phyloP scores from a whole-genome alignment of 2,329 filamentous ascomycete genomes.

The Colletotrichum tanaceti region DNA sequence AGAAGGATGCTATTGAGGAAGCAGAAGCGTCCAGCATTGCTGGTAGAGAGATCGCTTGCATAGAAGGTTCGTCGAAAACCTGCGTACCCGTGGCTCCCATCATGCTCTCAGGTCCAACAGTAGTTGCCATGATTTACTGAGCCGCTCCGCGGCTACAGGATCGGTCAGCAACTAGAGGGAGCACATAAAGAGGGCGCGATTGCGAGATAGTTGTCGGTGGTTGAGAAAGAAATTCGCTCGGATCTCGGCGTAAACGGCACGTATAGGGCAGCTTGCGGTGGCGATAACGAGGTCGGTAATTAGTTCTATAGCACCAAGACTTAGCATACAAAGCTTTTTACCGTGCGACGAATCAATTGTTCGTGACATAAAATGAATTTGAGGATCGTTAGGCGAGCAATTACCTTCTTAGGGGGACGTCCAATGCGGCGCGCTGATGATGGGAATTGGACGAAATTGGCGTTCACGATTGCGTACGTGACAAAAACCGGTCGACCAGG shows the following conservation, averaged over 20 bases:
- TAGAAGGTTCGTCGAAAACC: constrained; percentile 39
- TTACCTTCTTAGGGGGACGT: constrained; percentile 25
- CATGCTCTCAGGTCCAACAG: constrained; percentile 53
- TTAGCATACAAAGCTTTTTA: constrained; percentile 13
- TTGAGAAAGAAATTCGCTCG: constrained; percentile 27
- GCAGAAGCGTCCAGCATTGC: constrained; percentile 47
- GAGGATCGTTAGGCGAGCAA: background rate
- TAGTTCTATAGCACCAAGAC: constrained; percentile 28
- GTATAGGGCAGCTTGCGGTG: constrained; percentile 14
- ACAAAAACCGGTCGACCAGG: constrained; percentile 37
- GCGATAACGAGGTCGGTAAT: constrained; percentile 28
- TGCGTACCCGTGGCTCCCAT: constrained; percentile 44
- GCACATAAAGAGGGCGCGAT: constrained; percentile 54
- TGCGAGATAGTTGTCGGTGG: constrained; percentile 34
- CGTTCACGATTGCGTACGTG: constrained; percentile 37
- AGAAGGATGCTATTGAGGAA: constrained; percentile 42
- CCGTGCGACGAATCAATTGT: background rate
- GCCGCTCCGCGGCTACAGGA: constrained; percentile 63
- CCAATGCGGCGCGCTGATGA: constrained; percentile 34
- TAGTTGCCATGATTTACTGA: constrained; percentile 56
- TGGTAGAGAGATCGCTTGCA: constrained; percentile 45
- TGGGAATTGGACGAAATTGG: constrained; percentile 39
- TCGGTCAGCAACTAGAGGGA: constrained; percentile 54
- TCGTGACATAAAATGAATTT: background rate
- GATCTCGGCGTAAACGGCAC: constrained; percentile 29